Base-by-base conservation (phyloP, 805 yeast species). In the Starmera amethionina region DNA sequence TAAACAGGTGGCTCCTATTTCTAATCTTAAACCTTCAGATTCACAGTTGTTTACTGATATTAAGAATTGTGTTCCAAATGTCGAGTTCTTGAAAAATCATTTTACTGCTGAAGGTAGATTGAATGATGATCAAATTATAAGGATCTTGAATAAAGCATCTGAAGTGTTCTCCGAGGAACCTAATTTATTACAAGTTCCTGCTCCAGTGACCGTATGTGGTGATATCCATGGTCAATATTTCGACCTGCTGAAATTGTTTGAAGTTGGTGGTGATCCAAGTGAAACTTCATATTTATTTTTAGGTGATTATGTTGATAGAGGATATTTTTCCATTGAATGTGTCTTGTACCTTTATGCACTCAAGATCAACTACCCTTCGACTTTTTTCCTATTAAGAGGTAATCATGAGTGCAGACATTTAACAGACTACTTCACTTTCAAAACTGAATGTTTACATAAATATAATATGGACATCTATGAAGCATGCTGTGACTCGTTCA, bases 231-330 rank as follows among this genome's bases (percentile, higher is more conserved):
- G 98, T 14, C 97, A 90, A 60, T 87, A 75, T 59, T 89, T 74
- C 59, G 98, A 90, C 60, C 68, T 90, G 50, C 70, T 89, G 75
- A 88, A 89, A 60, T 65, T 90, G 35, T 85, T 90, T 55, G 97
- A 90, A 57, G 90, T 88, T 14, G 95, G 96, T 32, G 97, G 97
- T 2, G 79, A 82, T 54, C 96, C 97, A 11, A 68, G 64, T 13
- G 62, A 56, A n/a, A 81, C 94, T 1, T 71, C 83, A 15, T 90
- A 86, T 58, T 65, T 89, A 40, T 89, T 90, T 53, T 63, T 89
- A 41, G 97, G 97, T 13, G 97, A 90, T 62, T 90, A 89, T 56
- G 97, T 90, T 16, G 98, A 90, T 63, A 71, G 98, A 47, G 98
- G 98, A 4, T 76, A 84, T 18, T 89, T 84, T 55, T 83, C 96